A percentile compares a stretch with the other conserved stretches of the same genome.
Conservation (phyloP, 192 early-diverging fungal genomes). For the Backusella psychrophila region DNA sequence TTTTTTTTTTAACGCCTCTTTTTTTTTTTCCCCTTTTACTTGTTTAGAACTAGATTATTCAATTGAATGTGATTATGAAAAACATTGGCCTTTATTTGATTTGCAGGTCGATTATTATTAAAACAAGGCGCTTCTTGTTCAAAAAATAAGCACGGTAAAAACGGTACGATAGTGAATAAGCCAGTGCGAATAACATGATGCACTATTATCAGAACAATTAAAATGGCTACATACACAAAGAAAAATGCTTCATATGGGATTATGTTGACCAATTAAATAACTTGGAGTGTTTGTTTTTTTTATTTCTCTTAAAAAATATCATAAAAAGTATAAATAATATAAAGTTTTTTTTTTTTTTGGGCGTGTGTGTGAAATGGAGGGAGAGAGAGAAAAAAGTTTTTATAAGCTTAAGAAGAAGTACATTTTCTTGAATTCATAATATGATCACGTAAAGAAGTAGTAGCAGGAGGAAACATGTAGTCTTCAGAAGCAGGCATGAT, state of each 20-base stretch:
- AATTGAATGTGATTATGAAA: too few species aligned
- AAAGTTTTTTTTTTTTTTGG: not conserved
- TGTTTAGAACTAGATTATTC: too few species aligned
- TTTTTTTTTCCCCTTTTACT: too few species aligned
- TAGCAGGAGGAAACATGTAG: not conserved
- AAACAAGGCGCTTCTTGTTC: too few species aligned
- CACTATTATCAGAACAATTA: not conserved
- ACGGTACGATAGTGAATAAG: too few species aligned
- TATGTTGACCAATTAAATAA: not conserved
- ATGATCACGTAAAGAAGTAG: not conserved
- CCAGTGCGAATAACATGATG: not conserved
- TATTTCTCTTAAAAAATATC: not conserved
- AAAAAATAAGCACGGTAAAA: too few species aligned
- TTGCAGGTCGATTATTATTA: too few species aligned
- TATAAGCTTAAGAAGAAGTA: not conserved
- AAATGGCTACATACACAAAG: not conserved
- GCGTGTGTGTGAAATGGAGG: not conserved
- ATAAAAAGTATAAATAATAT: not conserved
- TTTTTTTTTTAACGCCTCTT: too few species aligned
- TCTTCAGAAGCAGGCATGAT: slow-evolving; percentile 20
- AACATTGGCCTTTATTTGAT: too few species aligned
- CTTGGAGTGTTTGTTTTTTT: not conserved
- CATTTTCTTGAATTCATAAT: not conserved
- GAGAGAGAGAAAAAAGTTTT: not conserved
- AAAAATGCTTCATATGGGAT: not conserved